phyloP scores from a whole-genome alignment of 2,329 filamentous ascomycete species.

The Fusarium mexicanum region DNA sequence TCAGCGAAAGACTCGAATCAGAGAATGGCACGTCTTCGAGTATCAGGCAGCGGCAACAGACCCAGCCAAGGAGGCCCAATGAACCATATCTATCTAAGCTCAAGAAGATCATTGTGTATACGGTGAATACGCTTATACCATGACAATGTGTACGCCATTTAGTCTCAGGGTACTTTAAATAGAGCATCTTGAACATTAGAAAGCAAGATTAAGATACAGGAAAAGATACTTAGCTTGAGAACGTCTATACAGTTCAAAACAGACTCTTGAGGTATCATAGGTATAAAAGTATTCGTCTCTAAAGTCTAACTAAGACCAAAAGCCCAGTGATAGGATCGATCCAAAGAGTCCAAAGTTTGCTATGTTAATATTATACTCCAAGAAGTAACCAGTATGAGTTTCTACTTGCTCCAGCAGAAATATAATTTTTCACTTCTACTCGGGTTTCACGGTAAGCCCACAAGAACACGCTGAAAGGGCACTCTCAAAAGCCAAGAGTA shows the following conservation, averaged over 20 bases:
- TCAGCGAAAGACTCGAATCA: neutral
- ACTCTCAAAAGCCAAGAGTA: no score
- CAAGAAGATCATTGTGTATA: neutral
- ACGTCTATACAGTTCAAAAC: no score
- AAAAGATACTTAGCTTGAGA: neutral
- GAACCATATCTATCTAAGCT: neutral
- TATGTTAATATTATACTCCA: neutral
- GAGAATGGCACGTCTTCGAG: neutral
- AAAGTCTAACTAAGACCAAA: neutral
- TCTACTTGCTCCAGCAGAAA: neutral
- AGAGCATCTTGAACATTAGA: neutral
- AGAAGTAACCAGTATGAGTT: neutral
- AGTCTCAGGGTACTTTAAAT: neutral
- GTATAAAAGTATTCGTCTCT: neutral
- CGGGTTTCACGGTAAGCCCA: no score
- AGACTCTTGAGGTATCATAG: neutral
- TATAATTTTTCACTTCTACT: no score
- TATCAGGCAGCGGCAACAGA: neutral
- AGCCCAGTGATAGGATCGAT: neutral
- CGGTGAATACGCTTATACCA: neutral
- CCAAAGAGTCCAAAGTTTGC: neutral
- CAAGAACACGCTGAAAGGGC: neutral
- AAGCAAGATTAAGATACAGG: neutral
- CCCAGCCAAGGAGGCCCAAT: neutral
- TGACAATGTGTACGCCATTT: neutral